Conservation (phyloP, 208 protist genomes). For the Wallacemonas collosoma region DNA sequence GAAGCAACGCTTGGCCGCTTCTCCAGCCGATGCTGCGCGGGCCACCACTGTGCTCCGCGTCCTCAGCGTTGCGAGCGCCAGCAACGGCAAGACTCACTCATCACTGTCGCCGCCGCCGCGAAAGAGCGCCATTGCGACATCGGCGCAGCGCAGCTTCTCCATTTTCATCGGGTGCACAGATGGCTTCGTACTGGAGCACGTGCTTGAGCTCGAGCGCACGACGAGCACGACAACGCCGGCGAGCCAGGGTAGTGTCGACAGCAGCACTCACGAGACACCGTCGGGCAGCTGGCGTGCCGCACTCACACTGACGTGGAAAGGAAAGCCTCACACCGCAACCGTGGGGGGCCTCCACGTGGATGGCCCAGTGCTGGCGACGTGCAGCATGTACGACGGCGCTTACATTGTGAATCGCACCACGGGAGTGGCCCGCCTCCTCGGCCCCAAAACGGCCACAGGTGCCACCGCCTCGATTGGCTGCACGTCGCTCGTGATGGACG, state of each 20-base stretch:
- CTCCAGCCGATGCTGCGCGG: neutral
- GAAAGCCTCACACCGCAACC: slow-evolving; percentile 58
- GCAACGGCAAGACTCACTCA: neutral
- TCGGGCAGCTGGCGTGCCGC: slow-evolving; percentile 2
- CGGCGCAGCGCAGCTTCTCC: neutral
- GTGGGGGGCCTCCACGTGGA: slow-evolving; percentile 60
- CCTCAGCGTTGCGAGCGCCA: neutral
- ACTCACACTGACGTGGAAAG: slow-evolving; percentile 44
- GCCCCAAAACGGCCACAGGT: neutral
- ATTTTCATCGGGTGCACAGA: slow-evolving; percentile 58
- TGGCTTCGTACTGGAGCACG: slow-evolving; percentile 62
- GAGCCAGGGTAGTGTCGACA: too few relatives aligned
- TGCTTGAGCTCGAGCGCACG: slow-evolving; percentile 20
- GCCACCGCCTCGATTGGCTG: slow-evolving; percentile 1
- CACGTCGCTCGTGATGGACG: slow-evolving; percentile 49
- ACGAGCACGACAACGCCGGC: neutral
- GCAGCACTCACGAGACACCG: neutral
- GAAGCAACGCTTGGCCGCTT: neutral
- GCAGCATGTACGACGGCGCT: slow-evolving; percentile 60
- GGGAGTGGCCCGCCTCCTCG: slow-evolving; percentile 29
- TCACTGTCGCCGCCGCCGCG: neutral
- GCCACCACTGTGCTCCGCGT: slow-evolving; percentile 26
- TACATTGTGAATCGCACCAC: slow-evolving; percentile 41
- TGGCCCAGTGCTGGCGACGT: slow-evolving; percentile 57
- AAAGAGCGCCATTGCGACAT: neutral